phyloP scores from a whole-genome alignment of 441 rosid species.

The Rhodomyrtus psidioides region DNA sequence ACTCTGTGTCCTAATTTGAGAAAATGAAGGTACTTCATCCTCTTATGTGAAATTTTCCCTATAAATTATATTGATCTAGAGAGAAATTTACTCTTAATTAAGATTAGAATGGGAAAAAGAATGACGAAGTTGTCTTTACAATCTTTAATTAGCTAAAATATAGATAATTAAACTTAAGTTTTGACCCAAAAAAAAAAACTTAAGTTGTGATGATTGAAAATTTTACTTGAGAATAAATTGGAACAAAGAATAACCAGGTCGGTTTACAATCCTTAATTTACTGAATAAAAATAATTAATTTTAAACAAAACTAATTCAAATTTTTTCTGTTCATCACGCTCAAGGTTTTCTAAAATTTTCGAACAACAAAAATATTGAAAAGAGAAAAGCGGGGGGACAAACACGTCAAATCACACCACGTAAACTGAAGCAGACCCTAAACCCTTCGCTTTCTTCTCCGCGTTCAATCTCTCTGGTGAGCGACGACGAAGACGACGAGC shows the following conservation, averaged over 20 bases:
- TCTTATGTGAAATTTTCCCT: too few species aligned
- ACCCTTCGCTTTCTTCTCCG: not conserved
- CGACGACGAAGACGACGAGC: not conserved
- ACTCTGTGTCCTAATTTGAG: too few species aligned
- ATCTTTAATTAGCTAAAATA: not conserved
- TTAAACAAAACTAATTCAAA: not conserved
- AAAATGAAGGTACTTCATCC: too few species aligned
- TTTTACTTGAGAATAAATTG: too few species aligned
- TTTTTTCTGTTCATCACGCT: not conserved
- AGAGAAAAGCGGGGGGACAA: not conserved
- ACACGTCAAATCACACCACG: not conserved
- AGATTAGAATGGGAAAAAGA: not conserved
- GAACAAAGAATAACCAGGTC: not conserved
- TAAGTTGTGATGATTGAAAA: not conserved
- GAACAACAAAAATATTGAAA: not conserved
- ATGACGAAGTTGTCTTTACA: not conserved
- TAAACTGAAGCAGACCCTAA: not conserved
- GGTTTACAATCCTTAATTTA: not conserved
- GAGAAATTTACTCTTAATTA: fast-evolving
- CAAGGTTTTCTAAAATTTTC: not conserved
- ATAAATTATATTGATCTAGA: too few species aligned
- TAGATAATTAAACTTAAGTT: not conserved
- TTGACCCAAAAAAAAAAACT: too few species aligned
- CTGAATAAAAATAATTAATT: not conserved
- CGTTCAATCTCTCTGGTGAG: not conserved